Percentiles rank a stretch among this genome's conserved stretches.
Conservation (phyloP, 768 basidiomycete species). For the Panellus pusillus region DNA sequence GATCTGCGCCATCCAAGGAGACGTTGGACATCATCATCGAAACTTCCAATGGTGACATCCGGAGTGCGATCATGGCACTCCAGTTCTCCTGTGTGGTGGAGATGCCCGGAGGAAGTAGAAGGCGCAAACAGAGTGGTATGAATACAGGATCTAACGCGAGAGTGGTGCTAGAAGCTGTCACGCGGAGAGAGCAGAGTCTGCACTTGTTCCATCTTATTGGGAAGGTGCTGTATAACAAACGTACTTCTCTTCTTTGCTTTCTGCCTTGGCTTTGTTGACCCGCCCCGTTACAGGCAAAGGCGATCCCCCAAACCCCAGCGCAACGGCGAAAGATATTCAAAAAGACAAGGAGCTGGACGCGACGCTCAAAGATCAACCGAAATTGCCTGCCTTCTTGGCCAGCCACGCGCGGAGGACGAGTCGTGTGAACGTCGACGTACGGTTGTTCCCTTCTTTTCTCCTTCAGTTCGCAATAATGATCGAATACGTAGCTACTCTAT, state of each 20-base stretch:
- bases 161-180: conserved; percentile 67
- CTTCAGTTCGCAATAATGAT: neutral
- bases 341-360: conserved; percentile 59
- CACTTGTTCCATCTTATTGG: conserved; percentile 91
- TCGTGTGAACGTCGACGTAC: conserved; percentile 75
- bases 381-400: conserved; percentile 58
- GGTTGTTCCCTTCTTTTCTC: conserved; percentile 11
- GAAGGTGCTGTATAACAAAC: conserved; percentile 93
- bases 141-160: conserved; percentile 26
- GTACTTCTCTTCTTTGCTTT: conserved; percentile 43
- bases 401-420: conserved; percentile 66
- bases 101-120: conserved; percentile 25
- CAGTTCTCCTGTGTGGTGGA: conserved; percentile 75
- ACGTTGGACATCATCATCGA: conserved; percentile 75
- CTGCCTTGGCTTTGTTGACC: conserved; percentile 1
- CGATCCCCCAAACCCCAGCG: conserved; percentile 58
- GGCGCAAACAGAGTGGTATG: conserved; percentile 32
- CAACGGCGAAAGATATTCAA: conserved; percentile 61
- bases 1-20: conserved; percentile 55
- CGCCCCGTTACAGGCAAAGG: conserved; percentile 58
- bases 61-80: conserved; percentile 90
- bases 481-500: conserved; percentile 57
- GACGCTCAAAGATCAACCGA: conserved; percentile 51
- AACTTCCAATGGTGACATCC: conserved; percentile 86
- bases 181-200: conserved; percentile 81